Evolutionary conservation across 768 basidiomycete species (phyloP).

Genomic region (Tulasnella sp.): DNA sequence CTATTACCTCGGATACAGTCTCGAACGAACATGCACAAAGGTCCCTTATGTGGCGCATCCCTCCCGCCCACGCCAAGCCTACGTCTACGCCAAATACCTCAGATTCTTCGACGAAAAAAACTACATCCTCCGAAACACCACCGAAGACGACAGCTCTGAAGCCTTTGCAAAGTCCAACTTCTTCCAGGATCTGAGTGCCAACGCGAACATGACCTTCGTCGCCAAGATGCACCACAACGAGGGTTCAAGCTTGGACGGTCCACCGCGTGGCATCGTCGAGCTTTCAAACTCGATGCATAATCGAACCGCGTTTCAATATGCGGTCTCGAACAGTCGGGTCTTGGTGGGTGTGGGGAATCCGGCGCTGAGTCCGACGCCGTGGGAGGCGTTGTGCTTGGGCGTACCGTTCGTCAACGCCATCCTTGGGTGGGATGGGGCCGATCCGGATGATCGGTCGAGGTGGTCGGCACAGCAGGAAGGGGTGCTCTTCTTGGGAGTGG

Average conservation of each 20-base stretch:
- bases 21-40: conserved; percentile 10
- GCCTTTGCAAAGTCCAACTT: neutral
- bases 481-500: conserved; percentile 12
- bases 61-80: conserved; percentile 11
- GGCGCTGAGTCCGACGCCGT: conserved; percentile 16
- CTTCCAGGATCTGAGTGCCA: neutral
- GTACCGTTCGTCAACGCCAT: conserved; percentile 27
- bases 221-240: neutral
- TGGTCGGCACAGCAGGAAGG: conserved; percentile 25
- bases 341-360: conserved; percentile 17
- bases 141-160: neutral
- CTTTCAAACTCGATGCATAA: neutral
- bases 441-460: conserved; percentile 21
- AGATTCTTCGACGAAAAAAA: neutral
- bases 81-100: conserved; percentile 9
- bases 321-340: neutral
- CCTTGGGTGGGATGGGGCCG: conserved; percentile 18
- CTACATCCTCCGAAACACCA: neutral
- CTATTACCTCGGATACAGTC: conserved; percentile 15
- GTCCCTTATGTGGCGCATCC: neutral
- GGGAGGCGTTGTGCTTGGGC: conserved; percentile 19
- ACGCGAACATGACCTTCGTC: neutral
- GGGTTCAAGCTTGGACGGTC: neutral
- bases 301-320: neutral
- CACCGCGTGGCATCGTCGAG: neutral